A percentile compares a stretch with the other conserved stretches of the same genome.
phyloP scores from a whole-genome alignment of 208 protist genomes.

The Leishmania major region DNA sequence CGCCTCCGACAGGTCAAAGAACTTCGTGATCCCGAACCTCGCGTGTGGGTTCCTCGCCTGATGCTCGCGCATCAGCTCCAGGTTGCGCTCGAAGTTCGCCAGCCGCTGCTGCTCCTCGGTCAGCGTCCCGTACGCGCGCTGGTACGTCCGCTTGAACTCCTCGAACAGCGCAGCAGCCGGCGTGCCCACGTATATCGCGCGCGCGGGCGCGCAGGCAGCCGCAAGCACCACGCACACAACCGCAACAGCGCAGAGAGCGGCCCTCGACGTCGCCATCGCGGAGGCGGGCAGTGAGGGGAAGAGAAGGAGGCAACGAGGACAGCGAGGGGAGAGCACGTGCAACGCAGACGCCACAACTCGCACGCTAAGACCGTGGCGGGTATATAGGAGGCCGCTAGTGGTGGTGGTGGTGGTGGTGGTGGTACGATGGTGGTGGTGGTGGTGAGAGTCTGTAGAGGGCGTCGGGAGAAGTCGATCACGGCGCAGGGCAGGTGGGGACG shows the following conservation, averaged over 20 bases:
- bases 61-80: conserved; percentile 31
- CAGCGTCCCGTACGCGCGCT: conserved; percentile 34
- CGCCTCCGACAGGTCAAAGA: conserved; percentile 62
- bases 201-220: conserved; percentile 9
- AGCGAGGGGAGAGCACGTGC: too few relatives aligned
- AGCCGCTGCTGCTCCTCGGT: conserved; percentile 42
- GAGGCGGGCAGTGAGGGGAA: neutral
- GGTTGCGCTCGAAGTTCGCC: conserved; percentile 45
- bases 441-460: too few relatives aligned
- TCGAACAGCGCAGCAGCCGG: conserved; percentile 32
- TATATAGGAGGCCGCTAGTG: too few relatives aligned
- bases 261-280: conserved; percentile 23
- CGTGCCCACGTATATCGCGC: conserved; percentile 19
- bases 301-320: neutral
- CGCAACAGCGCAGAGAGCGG: conserved; percentile 15
- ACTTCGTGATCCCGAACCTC: conserved; percentile 55
- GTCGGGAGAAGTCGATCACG: too few relatives aligned
- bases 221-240: conserved; percentile 31
- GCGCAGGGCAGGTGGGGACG: too few relatives aligned
- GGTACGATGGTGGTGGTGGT: too few relatives aligned
- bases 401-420: too few relatives aligned
- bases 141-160: conserved; percentile 48
- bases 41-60: conserved; percentile 57
- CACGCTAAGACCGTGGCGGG: too few relatives aligned
- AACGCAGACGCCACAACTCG: too few relatives aligned